Conservation (phyloP, 1,284 basidiomycete genomes). For the Taiwanofungus camphoratus region DNA sequence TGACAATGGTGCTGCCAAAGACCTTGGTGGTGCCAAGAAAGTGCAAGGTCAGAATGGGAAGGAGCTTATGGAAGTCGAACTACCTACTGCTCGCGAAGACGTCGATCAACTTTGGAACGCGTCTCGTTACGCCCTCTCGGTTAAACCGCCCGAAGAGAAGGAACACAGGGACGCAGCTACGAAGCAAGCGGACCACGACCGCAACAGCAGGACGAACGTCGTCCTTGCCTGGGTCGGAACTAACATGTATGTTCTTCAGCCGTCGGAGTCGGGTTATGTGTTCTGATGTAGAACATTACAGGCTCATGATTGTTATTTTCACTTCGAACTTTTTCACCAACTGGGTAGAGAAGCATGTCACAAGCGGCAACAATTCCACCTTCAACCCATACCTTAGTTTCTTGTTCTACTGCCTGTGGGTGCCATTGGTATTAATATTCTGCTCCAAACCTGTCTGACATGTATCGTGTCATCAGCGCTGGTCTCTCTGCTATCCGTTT, state of each 20-base stretch:
- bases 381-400: conserved; percentile 87
- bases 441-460: no score
- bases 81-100: conserved; percentile 78
- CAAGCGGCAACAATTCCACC: conserved; percentile 37
- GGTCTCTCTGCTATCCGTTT: conserved; percentile 77
- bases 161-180: conserved; percentile 84
- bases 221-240: conserved; percentile 82
- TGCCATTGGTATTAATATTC: conserved; percentile 21
- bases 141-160: conserved; percentile 62
- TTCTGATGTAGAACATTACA: conserved; percentile 24
- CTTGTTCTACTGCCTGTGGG: conserved; percentile 78
- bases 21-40: conserved; percentile 85
- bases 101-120: conserved; percentile 83
- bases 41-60: conserved; percentile 79
- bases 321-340: conserved; percentile 71
- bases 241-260: conserved; percentile 61
- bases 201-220: conserved; percentile 79
- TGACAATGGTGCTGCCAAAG: conserved; percentile 80
- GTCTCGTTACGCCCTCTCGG: conserved; percentile 59
- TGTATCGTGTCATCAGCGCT: conserved; percentile 48
- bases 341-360: conserved; percentile 53
- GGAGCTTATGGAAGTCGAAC: conserved; percentile 79
- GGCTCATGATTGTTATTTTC: conserved; percentile 76
- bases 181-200: conserved; percentile 83
- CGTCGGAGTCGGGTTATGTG: conserved; percentile 7